Evolutionary conservation across 495 filamentous ascomycete species (phyloP).

Genomic region (Xylaria telfairii): DNA sequence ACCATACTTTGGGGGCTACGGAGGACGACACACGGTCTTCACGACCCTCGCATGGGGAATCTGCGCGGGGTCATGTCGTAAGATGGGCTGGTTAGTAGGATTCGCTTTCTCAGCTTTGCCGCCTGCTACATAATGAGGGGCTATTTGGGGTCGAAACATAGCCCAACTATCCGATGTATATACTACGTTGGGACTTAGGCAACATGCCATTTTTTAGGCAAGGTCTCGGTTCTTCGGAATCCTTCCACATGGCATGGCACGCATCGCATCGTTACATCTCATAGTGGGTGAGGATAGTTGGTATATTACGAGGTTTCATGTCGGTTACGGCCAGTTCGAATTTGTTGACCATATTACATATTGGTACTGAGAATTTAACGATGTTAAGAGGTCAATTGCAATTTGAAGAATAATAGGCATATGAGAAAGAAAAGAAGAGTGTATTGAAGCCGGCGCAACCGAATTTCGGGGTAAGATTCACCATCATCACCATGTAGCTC

Average conservation of each 20-base stretch:
- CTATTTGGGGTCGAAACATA: not conserved
- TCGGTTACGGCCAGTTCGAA: not conserved
- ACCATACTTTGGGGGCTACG: not conserved
- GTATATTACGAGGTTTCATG: not conserved
- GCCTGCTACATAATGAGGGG: not conserved
- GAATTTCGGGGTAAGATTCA: too few species aligned
- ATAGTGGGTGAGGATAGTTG: not conserved
- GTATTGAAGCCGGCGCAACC: not conserved
- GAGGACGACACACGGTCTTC: not conserved
- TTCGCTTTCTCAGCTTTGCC: not conserved
- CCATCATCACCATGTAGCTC: too few species aligned
- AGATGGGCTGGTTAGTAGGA: not conserved
- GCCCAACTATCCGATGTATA: not conserved
- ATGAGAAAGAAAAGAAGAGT: not conserved
- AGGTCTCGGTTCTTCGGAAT: not conserved
- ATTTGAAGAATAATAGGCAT: not conserved
- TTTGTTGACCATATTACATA: not conserved
- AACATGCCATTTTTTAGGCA: not conserved
- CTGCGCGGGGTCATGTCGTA: not conserved
- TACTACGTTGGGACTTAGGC: not conserved
- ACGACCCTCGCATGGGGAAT: slow-evolving; percentile 11
- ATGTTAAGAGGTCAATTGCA: too few species aligned
- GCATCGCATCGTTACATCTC: not conserved
- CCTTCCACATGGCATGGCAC: not conserved
- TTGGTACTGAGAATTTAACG: not conserved